These are phyloP conservation scores for Fusarium caatingaense DNA, from an alignment of 2,329 filamentous ascomycete genomes.

Conservation along the genomic window DNA sequence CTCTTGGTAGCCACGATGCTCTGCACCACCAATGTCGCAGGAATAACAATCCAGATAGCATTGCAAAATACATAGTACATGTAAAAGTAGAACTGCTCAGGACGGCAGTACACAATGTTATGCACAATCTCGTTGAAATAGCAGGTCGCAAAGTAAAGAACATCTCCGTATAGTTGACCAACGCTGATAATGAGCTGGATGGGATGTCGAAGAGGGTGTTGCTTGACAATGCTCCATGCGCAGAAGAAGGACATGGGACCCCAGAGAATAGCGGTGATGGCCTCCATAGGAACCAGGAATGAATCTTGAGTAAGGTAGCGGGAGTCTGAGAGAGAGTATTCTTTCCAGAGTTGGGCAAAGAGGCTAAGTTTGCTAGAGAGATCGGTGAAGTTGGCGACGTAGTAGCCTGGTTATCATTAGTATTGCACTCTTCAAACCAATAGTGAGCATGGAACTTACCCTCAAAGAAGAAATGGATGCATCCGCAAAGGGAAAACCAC, in stretches of 20 bases:
- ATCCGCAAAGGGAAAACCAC: constrained; percentile 81
- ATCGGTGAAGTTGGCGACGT: constrained; percentile 55
- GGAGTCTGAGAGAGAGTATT: constrained; percentile 67
- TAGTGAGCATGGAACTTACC: constrained; percentile 38
- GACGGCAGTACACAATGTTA: constrained; percentile 60
- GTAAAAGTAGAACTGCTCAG: constrained; percentile 65
- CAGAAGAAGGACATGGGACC: constrained; percentile 63
- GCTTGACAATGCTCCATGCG: constrained; percentile 57
- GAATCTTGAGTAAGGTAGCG: constrained; percentile 65
- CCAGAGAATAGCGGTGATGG: constrained; percentile 64
- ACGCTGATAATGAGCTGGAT: constrained; percentile 60
- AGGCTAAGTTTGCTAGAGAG: constrained; percentile 56
- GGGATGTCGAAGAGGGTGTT: constrained; percentile 60
- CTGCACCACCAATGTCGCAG: constrained; percentile 49
- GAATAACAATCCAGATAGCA: constrained; percentile 65
- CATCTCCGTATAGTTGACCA: constrained; percentile 64
- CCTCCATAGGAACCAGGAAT: constrained; percentile 68
- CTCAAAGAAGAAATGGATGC: constrained; percentile 58
- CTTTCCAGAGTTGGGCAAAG: constrained; percentile 68
- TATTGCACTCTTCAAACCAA: rapidly evolving
- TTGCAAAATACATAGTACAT: constrained; percentile 65
- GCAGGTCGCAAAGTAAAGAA: constrained; percentile 64
- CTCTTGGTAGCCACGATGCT: constrained; percentile 45
- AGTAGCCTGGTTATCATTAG: constrained; percentile 56
- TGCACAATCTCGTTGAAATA: constrained; percentile 55